Evolutionary conservation across 2,329 filamentous ascomycete genomes (phyloP).

Genomic region (Fusarium subglutinans): DNA sequence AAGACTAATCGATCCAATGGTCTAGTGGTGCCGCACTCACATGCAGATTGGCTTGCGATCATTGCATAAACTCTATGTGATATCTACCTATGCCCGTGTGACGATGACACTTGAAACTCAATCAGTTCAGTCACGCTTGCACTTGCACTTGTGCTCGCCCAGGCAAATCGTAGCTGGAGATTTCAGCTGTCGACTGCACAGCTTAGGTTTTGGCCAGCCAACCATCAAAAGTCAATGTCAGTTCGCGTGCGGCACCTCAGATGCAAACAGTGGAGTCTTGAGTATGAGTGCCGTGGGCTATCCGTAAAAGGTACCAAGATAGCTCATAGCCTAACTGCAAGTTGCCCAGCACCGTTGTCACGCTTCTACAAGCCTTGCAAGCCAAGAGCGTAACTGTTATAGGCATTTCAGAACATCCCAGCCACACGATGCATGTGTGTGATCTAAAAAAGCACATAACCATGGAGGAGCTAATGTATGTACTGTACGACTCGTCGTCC

Average conservation of each 20-base stretch:
- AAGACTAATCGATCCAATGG: neutral
- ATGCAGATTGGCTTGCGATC: neutral
- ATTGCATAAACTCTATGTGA: slow-evolving; percentile 16
- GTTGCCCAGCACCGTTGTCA: slow-evolving; percentile 4
- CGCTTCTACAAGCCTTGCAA: slow-evolving; percentile 25
- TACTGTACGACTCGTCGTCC: neutral
- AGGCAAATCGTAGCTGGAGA: neutral
- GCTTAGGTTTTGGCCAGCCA: neutral
- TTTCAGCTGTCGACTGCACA: neutral
- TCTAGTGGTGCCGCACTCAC: neutral
- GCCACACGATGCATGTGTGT: neutral
- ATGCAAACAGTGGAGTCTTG: neutral
- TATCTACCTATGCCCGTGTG: neutral
- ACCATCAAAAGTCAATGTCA: slow-evolving; percentile 7
- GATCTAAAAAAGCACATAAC: neutral
- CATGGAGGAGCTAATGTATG: slow-evolving; percentile 1
- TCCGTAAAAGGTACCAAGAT: neutral
- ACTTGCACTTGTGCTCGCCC: neutral
- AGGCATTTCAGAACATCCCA: neutral
- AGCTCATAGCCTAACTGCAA: neutral
- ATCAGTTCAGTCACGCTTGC: neutral
- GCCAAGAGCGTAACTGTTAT: neutral
- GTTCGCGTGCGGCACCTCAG: neutral
- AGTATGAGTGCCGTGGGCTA: neutral
- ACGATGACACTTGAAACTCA: slow-evolving; percentile 1